Base-by-base conservation (phyloP, 441 rosid genomes). In the Macaranga tanarius region DNA sequence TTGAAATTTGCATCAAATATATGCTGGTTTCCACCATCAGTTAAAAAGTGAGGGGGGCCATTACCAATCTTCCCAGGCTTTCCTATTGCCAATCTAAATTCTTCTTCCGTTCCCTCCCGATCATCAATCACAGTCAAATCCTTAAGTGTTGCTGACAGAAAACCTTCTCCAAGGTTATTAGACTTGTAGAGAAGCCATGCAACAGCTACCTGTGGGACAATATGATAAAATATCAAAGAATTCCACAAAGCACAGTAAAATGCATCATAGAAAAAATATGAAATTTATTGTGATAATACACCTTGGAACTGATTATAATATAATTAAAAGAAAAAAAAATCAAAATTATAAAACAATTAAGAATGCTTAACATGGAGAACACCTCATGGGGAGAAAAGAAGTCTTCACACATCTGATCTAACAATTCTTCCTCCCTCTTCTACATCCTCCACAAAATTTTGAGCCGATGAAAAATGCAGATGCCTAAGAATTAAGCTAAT, bases 161-260 rank as follows among this genome's bases (percentile, higher is more conserved):
- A 80, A 71, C 97, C 95, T 71, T 93, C 97, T 64, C 83, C 86
- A 25, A 75, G 70, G 58, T 85, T 83, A 79, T 86, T 87, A 61
- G 95, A 90, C 79, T 90, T 90, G 82, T 87, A 96, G 42, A 92
- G 91, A 75, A 96, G 91, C 99, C 98, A 96, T 70, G 88, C 84
- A 45, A 90, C 92, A 75, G 83, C 80, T 77, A 88, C 89, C 99
- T 96, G 86, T 68, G 78, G 17, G 69, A 61, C 62, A 81, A 45
- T 77, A 70, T 34, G 56, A 42, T 51, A 65, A 66, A 73, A 62
- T 13, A 47, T 20, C 65, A 70, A 12, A 62, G 19, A 25, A 42
- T 40, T 45, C 11, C 17, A 1, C 25, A 52, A 52, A 61, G 22
- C 23, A 10, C 25, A 19, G 25, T 0, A 65, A 17, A 11, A 25